A percentile compares a stretch with the other conserved stretches of the same genome.
These are phyloP conservation scores for Corymbia maculata DNA, from an alignment of 345 rosid genomes.

Conservation along the genomic window DNA sequence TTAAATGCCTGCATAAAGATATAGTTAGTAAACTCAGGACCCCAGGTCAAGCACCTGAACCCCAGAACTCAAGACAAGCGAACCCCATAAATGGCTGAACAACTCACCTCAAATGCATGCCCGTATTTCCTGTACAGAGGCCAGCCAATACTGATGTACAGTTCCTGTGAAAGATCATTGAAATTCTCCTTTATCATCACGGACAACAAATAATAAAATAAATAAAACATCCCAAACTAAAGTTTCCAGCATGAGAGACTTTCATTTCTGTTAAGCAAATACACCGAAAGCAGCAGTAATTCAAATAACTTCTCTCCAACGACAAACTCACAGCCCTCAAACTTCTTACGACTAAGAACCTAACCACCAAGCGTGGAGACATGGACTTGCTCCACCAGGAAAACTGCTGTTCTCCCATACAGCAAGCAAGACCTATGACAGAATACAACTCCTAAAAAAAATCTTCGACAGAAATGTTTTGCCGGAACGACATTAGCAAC, in stretches of 20 bases:
- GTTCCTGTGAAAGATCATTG: slow-evolving; percentile 38
- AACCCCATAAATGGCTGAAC: background rate
- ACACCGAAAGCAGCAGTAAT: background rate
- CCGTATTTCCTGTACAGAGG: slow-evolving; percentile 89
- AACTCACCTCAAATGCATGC: slow-evolving; percentile 90
- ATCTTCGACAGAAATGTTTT: background rate
- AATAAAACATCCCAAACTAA: background rate
- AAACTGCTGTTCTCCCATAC: background rate
- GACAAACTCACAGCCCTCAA: background rate
- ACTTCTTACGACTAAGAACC: background rate
- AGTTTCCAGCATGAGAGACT: background rate
- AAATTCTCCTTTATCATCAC: background rate
- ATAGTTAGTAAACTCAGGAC: background rate
- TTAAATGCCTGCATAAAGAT: slow-evolving; percentile 70
- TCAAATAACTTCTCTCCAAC: background rate
- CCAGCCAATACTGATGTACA: slow-evolving; percentile 84
- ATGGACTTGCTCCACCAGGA: background rate
- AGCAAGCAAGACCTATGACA: background rate
- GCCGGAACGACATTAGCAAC: background rate
- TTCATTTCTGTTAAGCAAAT: background rate
- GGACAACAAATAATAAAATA: background rate
- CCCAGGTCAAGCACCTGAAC: background rate
- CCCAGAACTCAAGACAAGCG: background rate
- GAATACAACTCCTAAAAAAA: background rate
- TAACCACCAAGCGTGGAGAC: background rate